Percentiles rank a stretch among this genome's conserved stretches.
These are phyloP conservation scores for Saccharata proteae DNA, from an alignment of 2,329 filamentous ascomycete species.

Conservation along the genomic window DNA sequence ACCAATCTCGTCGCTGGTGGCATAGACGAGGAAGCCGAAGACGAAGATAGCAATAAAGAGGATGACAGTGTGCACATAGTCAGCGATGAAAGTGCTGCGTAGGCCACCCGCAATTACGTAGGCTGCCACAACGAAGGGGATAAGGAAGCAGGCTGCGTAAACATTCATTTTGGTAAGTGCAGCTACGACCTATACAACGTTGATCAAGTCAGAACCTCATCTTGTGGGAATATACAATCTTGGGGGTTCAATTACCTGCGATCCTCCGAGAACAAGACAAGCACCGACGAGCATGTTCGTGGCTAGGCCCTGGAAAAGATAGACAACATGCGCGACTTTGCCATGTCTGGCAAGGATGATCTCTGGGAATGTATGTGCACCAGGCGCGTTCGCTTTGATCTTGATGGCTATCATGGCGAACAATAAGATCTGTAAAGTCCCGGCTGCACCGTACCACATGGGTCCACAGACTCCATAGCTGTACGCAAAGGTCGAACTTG, in stretches of 20 bases:
- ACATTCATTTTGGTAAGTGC: conserved; percentile 36
- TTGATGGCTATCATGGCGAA: conserved; percentile 10
- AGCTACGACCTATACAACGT: conserved; percentile 1
- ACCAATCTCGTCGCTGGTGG: conserved; percentile 36
- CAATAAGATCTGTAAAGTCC: conserved; percentile 8
- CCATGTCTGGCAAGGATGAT: conserved; percentile 40
- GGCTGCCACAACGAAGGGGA: conserved; percentile 19
- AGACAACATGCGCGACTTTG: conserved; percentile 35
- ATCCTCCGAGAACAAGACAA: conserved; percentile 40
- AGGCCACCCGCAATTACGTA: conserved; percentile 13
- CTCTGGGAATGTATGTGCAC: conserved; percentile 41
- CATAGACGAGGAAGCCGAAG: conserved; percentile 33
- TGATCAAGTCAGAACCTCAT: not conserved
- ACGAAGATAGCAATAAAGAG: conserved; percentile 41
- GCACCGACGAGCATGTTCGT: conserved; percentile 43
- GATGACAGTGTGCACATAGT: conserved; percentile 43
- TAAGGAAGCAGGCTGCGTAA: conserved; percentile 39
- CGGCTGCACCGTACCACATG: conserved; percentile 9
- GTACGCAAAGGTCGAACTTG: conserved; percentile 16
- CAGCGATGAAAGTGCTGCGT: conserved; percentile 30
- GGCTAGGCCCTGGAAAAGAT: conserved; percentile 39
- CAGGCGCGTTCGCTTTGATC: conserved; percentile 7
- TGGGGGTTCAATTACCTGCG: conserved; percentile 25
- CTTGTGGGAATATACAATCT: not conserved
- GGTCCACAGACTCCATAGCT: conserved; percentile 13